Base-by-base conservation (phyloP, 768 basidiomycete genomes). In the Russula olivacea region DNA sequence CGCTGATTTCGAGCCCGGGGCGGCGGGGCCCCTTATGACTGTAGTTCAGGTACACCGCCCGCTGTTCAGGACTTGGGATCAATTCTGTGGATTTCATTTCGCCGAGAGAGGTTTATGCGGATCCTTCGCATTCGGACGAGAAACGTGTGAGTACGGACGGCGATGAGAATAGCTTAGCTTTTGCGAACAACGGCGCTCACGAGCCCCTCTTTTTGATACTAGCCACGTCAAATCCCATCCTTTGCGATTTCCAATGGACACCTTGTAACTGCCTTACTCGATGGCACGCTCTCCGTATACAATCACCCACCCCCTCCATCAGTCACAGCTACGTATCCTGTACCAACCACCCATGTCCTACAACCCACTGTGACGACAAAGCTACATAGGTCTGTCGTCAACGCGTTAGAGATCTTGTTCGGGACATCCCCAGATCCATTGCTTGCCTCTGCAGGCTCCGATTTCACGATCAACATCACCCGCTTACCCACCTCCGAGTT, bases 211-310 rank as follows among this genome's bases (percentile, higher is more conserved):
- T 45, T n/a, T 15, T 58, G 15, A 25, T 40, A 12, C 12, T 36
- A 68, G 67, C 67, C 66, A 17, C 65, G 59, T 40, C 65, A 68
- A 40, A 63, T 68, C 17, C 43, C 65, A 9, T 50, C 67, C 15
- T 68, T 68, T 61, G 59, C 58, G 10, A 40, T 61, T 23, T 58
- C 67, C 43, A 28, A 55, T n/a, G 52, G 38, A 9, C 43, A 61
- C 17, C 59, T 68, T 12, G 62, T 66, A 10, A 66, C 67, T 19
- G 66, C 57, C 41, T 25, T 68, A 19, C 51, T 63, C n/a, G 67
- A 67, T 38, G 67, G 67, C 45, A 61, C 66, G 11, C 34, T 68
- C 15, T 68, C 66, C 0, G 55, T 66, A 34, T 68, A 66, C 55
- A 23, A 30, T 45, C 55, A 53, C 34, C 66, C 61, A 1, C 61